A percentile compares a stretch with the other conserved stretches of the same genome.
Conservation (phyloP, 2,329 filamentous ascomycete genomes). For the Chrysosporium queenslandicum region DNA sequence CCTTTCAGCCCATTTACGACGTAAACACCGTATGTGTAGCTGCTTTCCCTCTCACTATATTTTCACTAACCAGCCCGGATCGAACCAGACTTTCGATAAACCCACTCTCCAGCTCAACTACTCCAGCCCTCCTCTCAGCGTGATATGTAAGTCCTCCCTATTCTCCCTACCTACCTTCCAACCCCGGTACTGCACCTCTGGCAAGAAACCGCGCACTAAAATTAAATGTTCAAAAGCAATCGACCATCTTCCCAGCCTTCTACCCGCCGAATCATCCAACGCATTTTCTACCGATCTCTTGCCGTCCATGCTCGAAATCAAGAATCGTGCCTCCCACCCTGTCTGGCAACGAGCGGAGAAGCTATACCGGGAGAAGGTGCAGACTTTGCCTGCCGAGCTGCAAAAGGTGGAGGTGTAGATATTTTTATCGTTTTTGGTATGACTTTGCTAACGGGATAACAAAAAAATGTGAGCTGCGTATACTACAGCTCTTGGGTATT, state of each 20-base stretch:
- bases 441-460: neutral
- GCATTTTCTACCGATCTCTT: slow-evolving; percentile 70
- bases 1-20: slow-evolving; percentile 57
- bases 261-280: slow-evolving; percentile 79
- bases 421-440: neutral
- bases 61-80: slow-evolving; percentile 2
- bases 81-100: slow-evolving; percentile 59
- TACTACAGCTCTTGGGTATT: neutral
- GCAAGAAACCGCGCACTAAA: neutral
- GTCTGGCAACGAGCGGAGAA: slow-evolving; percentile 84
- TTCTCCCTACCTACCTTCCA: neutral
- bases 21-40: slow-evolving; percentile 50
- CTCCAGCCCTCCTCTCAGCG: slow-evolving; percentile 53
- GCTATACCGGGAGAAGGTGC: slow-evolving; percentile 73
- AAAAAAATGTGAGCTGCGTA: neutral
- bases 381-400: slow-evolving; percentile 49
- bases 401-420: slow-evolving; percentile 13
- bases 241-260: slow-evolving; percentile 71
- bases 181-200: neutral
- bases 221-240: slow-evolving; percentile 37
- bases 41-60: neutral
- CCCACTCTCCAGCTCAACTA: slow-evolving; percentile 69
- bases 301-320: slow-evolving; percentile 65
- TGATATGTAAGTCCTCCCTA: slow-evolving; percentile 51
- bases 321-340: slow-evolving; percentile 57